Evolutionary conservation across 2,329 filamentous ascomycete genomes (phyloP), one percentile per base, ranked within the genome.

Genomic region (Aspergillus brunneoviolaceus): DNA sequence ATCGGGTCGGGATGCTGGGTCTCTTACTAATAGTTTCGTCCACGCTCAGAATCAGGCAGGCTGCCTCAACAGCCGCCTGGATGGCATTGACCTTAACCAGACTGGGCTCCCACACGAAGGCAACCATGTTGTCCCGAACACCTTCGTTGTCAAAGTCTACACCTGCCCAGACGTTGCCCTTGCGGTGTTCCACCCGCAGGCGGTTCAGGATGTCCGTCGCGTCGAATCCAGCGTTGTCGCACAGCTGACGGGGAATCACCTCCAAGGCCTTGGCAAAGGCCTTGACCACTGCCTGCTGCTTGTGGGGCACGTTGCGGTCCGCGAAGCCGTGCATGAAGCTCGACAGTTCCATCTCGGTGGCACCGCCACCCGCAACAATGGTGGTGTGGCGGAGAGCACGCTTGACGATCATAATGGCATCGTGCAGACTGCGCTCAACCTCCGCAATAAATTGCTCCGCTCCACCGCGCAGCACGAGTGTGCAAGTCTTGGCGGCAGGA

Each of bases 391-490:
- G 92, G 78, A 98, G 92, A 29, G 95, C 92, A 63, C 96, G 92
- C 87, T 98, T 98, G 74, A 99, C 95, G 72, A 99, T 96, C 95
- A 99, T 99, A 79, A 99, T 98, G 69, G 95, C 95, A 73, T 99
- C 95, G 83, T 99, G 95, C 67, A 99, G 85, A 74, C 92, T 96
- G 65, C 95, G 91, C 83, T 99, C 95, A 1, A 97, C 95, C 78
- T 99, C 95, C 60, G 95, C 95, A 70, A 99, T 99, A 81, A 99
- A 99, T 77, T 99, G 95, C 82, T 99, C 95, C 39, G 95, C 95
- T 66, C 95, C 95, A 72, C 95, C 95, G 73, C 95, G 91, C 64
- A 99, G 88, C 47, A 99, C 88, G 21, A 99, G 83, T 10, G 95
- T 99, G 84, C 95, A 99, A 1, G 95, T 98, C 85, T 96, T 96